These are phyloP conservation scores for Leccinum ponderosum DNA, from an alignment of 1,284 basidiomycete genomes.

Conservation along the genomic window DNA sequence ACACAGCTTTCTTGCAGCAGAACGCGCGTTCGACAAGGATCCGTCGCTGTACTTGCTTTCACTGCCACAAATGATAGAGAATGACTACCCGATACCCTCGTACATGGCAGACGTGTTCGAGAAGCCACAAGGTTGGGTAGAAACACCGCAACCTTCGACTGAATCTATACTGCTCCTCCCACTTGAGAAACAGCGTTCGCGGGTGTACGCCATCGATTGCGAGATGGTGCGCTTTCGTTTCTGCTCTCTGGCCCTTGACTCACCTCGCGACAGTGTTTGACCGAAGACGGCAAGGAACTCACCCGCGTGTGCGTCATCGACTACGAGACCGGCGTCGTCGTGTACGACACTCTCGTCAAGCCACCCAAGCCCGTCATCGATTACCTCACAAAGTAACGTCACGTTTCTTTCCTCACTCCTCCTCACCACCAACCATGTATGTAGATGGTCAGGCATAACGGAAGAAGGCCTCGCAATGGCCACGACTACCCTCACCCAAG, in stretches of 20 bases:
- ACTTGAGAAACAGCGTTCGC: slow-evolving; percentile 35
- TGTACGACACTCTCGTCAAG: slow-evolving; percentile 87
- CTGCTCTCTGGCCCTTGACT: slow-evolving; percentile 2
- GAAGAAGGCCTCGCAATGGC: slow-evolving; percentile 64
- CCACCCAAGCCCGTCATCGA: slow-evolving; percentile 80
- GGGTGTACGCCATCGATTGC: slow-evolving; percentile 80
- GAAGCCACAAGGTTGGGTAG: slow-evolving; percentile 66
- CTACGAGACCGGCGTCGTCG: slow-evolving; percentile 62
- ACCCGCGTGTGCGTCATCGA: slow-evolving; percentile 85
- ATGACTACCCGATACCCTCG: slow-evolving; percentile 84
- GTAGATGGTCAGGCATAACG: slow-evolving; percentile 90
- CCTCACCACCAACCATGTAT: background rate
- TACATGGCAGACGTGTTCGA: slow-evolving; percentile 73
- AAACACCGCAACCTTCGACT: slow-evolving; percentile 62
- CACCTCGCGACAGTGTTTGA: slow-evolving; percentile 61
- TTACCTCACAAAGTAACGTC: slow-evolving; percentile 80
- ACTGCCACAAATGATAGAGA: slow-evolving; percentile 85
- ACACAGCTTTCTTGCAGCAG: slow-evolving; percentile 43
- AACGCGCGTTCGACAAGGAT: slow-evolving; percentile 56
- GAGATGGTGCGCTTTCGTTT: slow-evolving; percentile 73
- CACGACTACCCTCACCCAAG: slow-evolving; percentile 73
- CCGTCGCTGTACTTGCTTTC: slow-evolving; percentile 75
- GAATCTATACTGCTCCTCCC: slow-evolving; percentile 30
- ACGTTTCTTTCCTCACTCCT: background rate
- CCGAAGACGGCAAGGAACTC: slow-evolving; percentile 85